These are phyloP conservation scores for Camelina hispida DNA, from an alignment of 345 rosid species.

Conservation along the genomic window DNA sequence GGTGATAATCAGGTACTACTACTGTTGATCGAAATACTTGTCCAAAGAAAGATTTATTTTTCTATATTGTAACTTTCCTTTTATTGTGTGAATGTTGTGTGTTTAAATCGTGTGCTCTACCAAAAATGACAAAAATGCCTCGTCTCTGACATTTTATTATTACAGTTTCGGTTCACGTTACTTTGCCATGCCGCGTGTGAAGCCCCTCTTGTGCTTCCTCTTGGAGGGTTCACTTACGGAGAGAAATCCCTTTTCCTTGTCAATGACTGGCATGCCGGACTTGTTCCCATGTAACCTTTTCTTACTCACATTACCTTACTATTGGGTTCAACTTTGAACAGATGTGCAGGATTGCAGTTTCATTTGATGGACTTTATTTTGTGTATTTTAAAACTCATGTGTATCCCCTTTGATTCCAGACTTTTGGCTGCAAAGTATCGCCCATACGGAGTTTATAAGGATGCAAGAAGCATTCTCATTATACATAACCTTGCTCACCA, in stretches of 20 bases:
- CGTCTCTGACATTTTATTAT: conserved; percentile 42
- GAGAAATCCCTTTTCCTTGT: conserved; percentile 90
- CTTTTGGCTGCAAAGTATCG: conserved; percentile 91
- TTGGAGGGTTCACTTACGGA: conserved; percentile 94
- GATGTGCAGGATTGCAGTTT: not conserved
- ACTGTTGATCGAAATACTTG: not conserved
- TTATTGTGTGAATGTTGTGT: not conserved
- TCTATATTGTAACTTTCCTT: not conserved
- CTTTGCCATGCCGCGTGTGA: conserved; percentile 98
- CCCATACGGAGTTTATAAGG: conserved; percentile 84
- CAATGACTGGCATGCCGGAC: conserved; percentile 98
- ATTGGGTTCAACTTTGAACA: not conserved
- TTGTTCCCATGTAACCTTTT: conserved; percentile 81
- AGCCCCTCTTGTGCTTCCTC: conserved; percentile 91
- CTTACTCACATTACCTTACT: conserved; percentile 10
- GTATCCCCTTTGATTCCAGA: conserved; percentile 47
- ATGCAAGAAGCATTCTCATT: conserved; percentile 78
- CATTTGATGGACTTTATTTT: not conserved
- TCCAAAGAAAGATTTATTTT: not conserved
- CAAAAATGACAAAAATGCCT: conserved; percentile 36
- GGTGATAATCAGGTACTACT: conserved; percentile 87
- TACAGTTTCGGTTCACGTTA: conserved; percentile 91
- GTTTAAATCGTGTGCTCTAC: not conserved
- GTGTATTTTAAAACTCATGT: not conserved
- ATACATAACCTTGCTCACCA: conserved; percentile 98